Percentiles rank a stretch among this genome's conserved stretches.
phyloP scores from a whole-genome alignment of 768 basidiomycete genomes.

The Auricularia auricula-judae region DNA sequence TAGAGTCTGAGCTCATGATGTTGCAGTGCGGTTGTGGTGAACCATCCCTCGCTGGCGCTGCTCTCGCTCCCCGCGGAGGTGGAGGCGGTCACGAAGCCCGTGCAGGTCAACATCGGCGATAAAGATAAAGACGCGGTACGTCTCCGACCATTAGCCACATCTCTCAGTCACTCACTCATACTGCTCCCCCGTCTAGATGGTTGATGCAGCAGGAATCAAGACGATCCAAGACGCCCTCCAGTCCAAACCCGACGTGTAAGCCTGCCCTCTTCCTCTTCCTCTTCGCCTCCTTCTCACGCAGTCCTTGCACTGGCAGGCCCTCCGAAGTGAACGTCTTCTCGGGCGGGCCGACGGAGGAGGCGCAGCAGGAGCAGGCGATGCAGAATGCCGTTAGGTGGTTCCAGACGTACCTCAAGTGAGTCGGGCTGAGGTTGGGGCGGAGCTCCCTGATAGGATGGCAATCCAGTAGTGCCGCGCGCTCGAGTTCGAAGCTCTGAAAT shows the following conservation, averaged over 20 bases:
- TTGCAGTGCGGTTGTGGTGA: slow-evolving; percentile 18
- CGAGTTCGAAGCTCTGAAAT: too few relatives aligned
- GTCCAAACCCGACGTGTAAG: background rate
- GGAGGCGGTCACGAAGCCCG: slow-evolving; percentile 15
- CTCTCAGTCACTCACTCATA: background rate
- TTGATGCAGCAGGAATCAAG: background rate
- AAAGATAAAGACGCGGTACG: slow-evolving; percentile 15
- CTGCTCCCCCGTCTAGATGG: background rate
- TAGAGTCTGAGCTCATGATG: too few relatives aligned
- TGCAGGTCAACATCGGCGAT: slow-evolving; percentile 17
- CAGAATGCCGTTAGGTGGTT: slow-evolving; percentile 16
- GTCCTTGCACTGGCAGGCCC: background rate
- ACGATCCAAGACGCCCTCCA: background rate
- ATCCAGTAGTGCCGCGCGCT: too few relatives aligned
- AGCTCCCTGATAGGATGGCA: too few relatives aligned
- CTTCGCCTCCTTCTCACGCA: background rate
- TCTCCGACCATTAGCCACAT: background rate
- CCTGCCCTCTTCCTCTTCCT: background rate
- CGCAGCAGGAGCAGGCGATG: slow-evolving; percentile 18
- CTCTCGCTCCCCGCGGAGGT: slow-evolving; percentile 14
- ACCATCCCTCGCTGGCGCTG: slow-evolving; percentile 22
- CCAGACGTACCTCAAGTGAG: slow-evolving; percentile 7
- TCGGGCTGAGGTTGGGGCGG: background rate
- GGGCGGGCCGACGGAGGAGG: slow-evolving; percentile 14
- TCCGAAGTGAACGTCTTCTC: slow-evolving; percentile 12